phyloP scores from a whole-genome alignment of 768 basidiomycete genomes.

The Kondoa subrosea region DNA sequence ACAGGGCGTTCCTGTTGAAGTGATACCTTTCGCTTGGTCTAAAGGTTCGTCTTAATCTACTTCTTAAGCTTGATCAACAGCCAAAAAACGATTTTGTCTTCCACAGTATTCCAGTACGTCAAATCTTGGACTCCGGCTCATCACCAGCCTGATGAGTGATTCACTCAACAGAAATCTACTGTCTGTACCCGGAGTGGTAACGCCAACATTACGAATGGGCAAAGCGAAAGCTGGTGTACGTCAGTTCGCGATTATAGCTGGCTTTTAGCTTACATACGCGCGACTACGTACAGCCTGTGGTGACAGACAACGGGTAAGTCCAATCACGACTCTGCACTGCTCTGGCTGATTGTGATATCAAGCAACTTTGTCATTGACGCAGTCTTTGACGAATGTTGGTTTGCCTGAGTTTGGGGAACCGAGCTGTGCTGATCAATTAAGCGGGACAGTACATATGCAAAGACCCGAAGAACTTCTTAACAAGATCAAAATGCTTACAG shows the following conservation, averaged over 20 bases:
- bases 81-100: neutral
- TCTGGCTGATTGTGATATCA: neutral
- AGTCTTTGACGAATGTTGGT: constrained; percentile 45
- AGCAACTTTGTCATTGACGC: constrained; percentile 90
- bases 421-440: constrained; percentile 4
- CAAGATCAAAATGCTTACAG: constrained; percentile 51
- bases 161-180: no score
- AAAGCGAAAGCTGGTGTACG: constrained; percentile 37
- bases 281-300: constrained; percentile 52
- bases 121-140: no score
- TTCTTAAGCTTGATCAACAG: neutral
- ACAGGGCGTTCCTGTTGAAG: constrained; percentile 86
- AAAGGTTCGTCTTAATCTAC: constrained; percentile 29
- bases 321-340: neutral
- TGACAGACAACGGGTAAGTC: constrained; percentile 64
- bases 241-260: neutral
- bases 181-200: constrained; percentile 22
- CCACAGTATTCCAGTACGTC: neutral
- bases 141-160: no score
- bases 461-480: neutral
- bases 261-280: neutral
- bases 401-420: neutral
- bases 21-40: constrained; percentile 88
- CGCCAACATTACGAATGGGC: constrained; percentile 78
- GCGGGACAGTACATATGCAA: neutral